A percentile compares a stretch with the other conserved stretches of the same genome.
These are phyloP conservation scores for Thalassiosira pacifica DNA, from an alignment of 352 stramenopile genomes.

Conservation along the genomic window DNA sequence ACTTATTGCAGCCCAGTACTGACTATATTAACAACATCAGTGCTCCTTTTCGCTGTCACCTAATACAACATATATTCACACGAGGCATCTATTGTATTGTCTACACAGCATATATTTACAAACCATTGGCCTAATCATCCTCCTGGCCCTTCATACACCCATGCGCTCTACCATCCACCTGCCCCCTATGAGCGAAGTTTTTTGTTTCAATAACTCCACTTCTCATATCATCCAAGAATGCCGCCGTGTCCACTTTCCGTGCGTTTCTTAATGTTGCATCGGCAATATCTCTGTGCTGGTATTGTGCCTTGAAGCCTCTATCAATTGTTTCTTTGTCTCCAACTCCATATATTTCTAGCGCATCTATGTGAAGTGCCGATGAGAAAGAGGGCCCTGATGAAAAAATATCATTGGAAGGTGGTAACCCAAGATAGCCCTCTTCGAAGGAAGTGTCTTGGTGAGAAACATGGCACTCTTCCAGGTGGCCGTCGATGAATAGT, in stretches of 20 bases:
- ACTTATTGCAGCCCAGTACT: no score
- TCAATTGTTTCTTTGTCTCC: constrained; percentile 76
- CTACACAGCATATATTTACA: neutral
- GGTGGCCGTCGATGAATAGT: constrained; percentile 78
- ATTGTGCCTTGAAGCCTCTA: constrained; percentile 54
- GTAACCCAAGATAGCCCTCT: constrained; percentile 68
- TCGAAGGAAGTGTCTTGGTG: constrained; percentile 80
- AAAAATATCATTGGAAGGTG: constrained; percentile 36
- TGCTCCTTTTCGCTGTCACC: no score
- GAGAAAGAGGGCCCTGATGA: constrained; percentile 30
- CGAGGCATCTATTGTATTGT: neutral
- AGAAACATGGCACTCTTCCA: constrained; percentile 75
- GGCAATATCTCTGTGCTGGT: constrained; percentile 57
- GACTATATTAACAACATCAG: no score
- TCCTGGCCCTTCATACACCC: constrained; percentile 60
- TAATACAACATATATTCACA: no score
- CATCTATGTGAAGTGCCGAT: constrained; percentile 73
- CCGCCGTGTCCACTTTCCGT: constrained; percentile 84
- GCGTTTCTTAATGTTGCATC: constrained; percentile 74
- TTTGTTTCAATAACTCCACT: constrained; percentile 83
- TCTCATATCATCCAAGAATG: constrained; percentile 85
- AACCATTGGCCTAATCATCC: constrained; percentile 34
- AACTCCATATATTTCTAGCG: constrained; percentile 84
- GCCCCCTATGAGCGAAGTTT: constrained; percentile 77
- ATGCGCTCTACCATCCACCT: constrained; percentile 79